Conservation (phyloP, 139 green algal species). For the Chlamydomonas incerta region DNA sequence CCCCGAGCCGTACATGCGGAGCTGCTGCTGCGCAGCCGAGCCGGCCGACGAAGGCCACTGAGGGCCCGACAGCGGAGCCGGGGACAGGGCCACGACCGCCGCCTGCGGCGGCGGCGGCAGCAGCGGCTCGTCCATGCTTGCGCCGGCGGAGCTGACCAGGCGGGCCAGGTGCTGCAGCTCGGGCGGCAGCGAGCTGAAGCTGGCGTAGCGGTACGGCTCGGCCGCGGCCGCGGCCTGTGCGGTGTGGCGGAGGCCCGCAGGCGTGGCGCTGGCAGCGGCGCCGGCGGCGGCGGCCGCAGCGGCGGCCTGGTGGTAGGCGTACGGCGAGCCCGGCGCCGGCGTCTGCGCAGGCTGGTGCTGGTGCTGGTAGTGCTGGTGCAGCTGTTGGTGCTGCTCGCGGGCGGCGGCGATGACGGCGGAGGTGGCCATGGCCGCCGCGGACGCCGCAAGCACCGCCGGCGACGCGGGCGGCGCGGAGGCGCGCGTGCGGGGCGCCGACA, state of each 20-base stretch:
- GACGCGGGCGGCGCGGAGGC: neutral
- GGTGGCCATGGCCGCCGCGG: conserved; percentile 32
- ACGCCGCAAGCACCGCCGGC: neutral
- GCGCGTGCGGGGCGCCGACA: too few species aligned
- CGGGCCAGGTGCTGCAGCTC: conserved; percentile 15
- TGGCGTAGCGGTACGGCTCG: neutral
- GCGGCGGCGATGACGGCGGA: conserved; percentile 26
- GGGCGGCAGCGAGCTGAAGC: neutral
- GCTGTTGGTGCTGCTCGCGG: neutral
- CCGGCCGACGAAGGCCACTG: too few species aligned
- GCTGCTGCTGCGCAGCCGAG: too few species aligned
- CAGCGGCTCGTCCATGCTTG: neutral
- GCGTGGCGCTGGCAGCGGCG: neutral
- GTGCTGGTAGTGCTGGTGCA: neutral
- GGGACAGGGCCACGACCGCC: too few species aligned
- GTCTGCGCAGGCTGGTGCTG: neutral
- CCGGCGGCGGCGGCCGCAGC: too few species aligned
- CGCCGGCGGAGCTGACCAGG: neutral
- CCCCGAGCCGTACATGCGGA: too few species aligned
- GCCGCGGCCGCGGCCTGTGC: too few species aligned
- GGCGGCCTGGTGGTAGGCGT: neutral
- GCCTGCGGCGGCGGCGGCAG: too few species aligned
- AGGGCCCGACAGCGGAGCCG: too few species aligned
- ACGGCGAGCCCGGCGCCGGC: neutral
- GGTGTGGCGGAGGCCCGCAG: neutral